Conservation (phyloP, 768 basidiomycete genomes). For the Tricholoma terreum region DNA sequence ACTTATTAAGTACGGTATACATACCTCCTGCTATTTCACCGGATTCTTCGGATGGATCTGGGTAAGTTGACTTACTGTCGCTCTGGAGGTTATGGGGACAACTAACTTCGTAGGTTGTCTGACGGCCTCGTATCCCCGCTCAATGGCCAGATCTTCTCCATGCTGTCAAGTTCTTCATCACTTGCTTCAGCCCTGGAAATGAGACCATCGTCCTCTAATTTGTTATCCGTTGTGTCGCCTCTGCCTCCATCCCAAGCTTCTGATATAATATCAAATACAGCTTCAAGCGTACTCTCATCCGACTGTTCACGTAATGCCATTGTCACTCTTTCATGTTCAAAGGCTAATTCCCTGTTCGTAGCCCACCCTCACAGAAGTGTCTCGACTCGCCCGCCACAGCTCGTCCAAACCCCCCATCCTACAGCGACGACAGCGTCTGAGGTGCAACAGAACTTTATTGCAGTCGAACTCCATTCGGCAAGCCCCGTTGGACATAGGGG, state of each 20-base stretch:
- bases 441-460: neutral
- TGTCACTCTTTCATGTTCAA: neutral
- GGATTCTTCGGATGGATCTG: neutral
- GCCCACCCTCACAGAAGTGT: neutral
- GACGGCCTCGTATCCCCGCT: neutral
- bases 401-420: neutral
- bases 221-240: neutral
- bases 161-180: slow-evolving; percentile 16
- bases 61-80: slow-evolving; percentile 1
- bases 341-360: neutral
- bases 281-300: neutral
- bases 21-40: neutral
- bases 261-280: neutral
- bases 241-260: neutral
- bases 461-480: neutral
- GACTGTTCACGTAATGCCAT: neutral
- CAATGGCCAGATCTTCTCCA: slow-evolving; percentile 5
- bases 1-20: neutral
- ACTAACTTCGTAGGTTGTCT: neutral
- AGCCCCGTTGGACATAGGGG: neutral
- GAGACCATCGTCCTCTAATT: neutral
- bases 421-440: neutral
- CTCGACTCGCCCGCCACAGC: neutral
- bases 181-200: slow-evolving; percentile 11
- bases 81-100: slow-evolving; percentile 2